These are phyloP conservation scores for Diaporthe batatas DNA, from an alignment of 2,329 filamentous ascomycete species.

Conservation along the genomic window DNA sequence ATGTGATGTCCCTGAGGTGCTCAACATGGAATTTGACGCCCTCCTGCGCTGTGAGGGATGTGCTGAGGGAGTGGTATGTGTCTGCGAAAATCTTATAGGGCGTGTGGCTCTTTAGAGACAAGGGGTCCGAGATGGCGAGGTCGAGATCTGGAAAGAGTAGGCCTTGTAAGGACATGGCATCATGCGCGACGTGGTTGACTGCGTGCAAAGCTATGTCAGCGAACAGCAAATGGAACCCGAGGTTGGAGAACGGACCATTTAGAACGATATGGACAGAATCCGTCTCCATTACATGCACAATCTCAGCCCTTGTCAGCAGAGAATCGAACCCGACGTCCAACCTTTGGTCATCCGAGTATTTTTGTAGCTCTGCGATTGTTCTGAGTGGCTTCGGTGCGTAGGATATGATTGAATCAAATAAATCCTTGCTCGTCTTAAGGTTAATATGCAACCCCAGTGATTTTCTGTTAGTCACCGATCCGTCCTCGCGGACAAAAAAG, in stretches of 20 bases:
- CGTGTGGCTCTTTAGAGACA: not conserved
- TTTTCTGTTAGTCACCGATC: slow-evolving; percentile 21
- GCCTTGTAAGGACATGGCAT: slow-evolving; percentile 9
- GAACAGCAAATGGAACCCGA: not conserved
- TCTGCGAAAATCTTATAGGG: slow-evolving; percentile 26
- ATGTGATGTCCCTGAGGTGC: not conserved
- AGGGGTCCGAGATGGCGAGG: not conserved
- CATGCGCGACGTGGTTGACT: slow-evolving; percentile 4
- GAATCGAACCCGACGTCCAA: slow-evolving; percentile 1
- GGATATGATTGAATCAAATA: slow-evolving; percentile 6
- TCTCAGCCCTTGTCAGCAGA: not conserved
- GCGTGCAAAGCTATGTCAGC: not conserved
- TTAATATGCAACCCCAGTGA: slow-evolving; percentile 2
- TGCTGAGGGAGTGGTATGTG: slow-evolving; percentile 1
- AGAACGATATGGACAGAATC: slow-evolving; percentile 2
- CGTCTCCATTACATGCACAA: slow-evolving; percentile 4
- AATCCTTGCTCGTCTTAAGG: slow-evolving; percentile 2
- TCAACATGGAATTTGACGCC: not conserved
- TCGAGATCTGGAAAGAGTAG: slow-evolving; percentile 21
- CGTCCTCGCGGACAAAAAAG: slow-evolving; percentile 9
- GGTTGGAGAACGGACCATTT: not conserved
- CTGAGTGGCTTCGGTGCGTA: slow-evolving; percentile 15
- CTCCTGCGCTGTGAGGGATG: not conserved
- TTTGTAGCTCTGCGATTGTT: not conserved
- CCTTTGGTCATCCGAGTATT: not conserved